Evolutionary conservation across 441 rosid species (phyloP).

Genomic region (Croton laevigatus): DNA sequence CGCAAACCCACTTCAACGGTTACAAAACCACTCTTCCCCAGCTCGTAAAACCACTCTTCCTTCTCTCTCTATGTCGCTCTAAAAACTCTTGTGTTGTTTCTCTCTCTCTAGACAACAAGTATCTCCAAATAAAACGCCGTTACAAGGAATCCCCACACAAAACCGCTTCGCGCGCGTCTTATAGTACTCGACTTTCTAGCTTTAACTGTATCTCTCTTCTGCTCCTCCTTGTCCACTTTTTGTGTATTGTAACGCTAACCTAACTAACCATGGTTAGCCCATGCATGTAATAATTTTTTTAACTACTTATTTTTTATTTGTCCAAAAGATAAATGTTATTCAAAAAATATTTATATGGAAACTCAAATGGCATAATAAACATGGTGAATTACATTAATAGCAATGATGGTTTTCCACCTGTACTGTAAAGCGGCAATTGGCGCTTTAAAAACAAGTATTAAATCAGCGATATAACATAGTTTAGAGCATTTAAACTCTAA

Average conservation of each 20-base stretch:
- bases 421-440: too few relatives aligned
- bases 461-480: too few relatives aligned
- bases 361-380: too few relatives aligned
- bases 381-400: too few relatives aligned
- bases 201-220: constrained; percentile 27
- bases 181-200: constrained; percentile 34
- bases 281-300: too few relatives aligned
- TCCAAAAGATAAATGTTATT: too few relatives aligned
- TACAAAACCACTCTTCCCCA: constrained; percentile 26
- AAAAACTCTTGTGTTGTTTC: neutral
- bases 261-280: constrained; percentile 27
- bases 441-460: too few relatives aligned
- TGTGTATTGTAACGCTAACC: constrained; percentile 24
- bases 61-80: constrained; percentile 14
- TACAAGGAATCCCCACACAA: constrained; percentile 27
- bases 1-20: constrained; percentile 42
- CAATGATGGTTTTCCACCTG: too few relatives aligned
- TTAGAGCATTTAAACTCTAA: too few relatives aligned
- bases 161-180: constrained; percentile 45
- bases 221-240: constrained; percentile 19
- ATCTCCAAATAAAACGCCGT: constrained; percentile 33
- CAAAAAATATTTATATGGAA: too few relatives aligned
- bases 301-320: too few relatives aligned
- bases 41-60: constrained; percentile 23
- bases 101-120: constrained; percentile 6